Percentiles rank a stretch among this genome's conserved stretches.
These are phyloP conservation scores for Purpureocillium takamizusanense DNA, from an alignment of 2,329 filamentous ascomycete species.

Conservation along the genomic window DNA sequence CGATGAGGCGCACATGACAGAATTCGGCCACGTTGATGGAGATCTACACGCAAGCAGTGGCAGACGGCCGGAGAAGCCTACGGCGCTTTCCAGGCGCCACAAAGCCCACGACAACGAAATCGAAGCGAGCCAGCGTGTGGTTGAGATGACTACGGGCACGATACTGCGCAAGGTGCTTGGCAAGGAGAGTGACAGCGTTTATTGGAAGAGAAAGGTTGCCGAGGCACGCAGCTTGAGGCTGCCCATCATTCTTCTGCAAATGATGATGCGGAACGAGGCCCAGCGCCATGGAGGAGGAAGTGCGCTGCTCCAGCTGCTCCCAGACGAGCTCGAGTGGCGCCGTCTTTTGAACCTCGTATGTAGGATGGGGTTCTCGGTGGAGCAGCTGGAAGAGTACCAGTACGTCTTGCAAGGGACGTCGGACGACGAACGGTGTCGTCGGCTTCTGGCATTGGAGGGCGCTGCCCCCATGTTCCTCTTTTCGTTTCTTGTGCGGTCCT, in stretches of 20 bases:
- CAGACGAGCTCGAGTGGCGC: slow-evolving; percentile 13
- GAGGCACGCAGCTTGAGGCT: slow-evolving; percentile 16
- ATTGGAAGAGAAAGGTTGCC: slow-evolving; percentile 13
- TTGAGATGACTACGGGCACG: slow-evolving; percentile 12
- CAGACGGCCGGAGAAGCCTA: too few relatives aligned
- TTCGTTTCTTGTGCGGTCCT: slow-evolving; percentile 18
- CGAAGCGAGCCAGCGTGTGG: slow-evolving; percentile 2
- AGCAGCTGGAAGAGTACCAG: slow-evolving; percentile 15
- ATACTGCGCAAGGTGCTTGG: slow-evolving; percentile 14
- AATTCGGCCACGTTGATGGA: too few relatives aligned
- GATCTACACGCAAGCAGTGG: too few relatives aligned
- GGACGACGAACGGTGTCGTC: slow-evolving; percentile 21
- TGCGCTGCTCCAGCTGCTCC: slow-evolving; percentile 15
- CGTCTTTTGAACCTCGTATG: slow-evolving; percentile 9
- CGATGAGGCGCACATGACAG: too few relatives aligned
- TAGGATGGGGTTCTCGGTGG: slow-evolving; percentile 11
- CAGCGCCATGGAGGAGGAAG: slow-evolving; percentile 6
- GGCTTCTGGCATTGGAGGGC: slow-evolving; percentile 16
- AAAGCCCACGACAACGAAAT: slow-evolving; percentile 4
- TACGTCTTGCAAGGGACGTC: slow-evolving; percentile 18
- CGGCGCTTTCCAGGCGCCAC: too few relatives aligned
- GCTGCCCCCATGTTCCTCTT: slow-evolving; percentile 19
- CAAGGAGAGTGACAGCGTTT: slow-evolving; percentile 1
- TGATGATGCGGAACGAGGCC: slow-evolving; percentile 16
- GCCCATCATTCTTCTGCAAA: slow-evolving; percentile 21